Percentiles rank a stretch among this genome's conserved stretches.
phyloP scores from a whole-genome alignment of 495 filamentous ascomycete genomes.

The Choiromyces venosus region DNA sequence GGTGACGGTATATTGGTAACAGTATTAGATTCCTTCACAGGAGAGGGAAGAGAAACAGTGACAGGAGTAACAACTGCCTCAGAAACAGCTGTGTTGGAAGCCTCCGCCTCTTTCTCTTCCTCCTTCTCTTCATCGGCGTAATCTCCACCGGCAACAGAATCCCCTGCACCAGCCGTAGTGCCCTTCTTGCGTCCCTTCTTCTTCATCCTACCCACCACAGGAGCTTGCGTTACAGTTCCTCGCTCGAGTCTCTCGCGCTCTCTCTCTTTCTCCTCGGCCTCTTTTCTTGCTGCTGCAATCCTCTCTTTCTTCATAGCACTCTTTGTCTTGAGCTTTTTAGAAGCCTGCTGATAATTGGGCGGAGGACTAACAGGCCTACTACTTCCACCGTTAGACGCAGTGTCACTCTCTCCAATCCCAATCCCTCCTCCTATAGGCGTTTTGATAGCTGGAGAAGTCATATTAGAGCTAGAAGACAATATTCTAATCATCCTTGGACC shows the following conservation, averaged over 20 bases:
- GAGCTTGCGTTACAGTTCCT: conserved; percentile 32
- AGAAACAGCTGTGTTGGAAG: neutral
- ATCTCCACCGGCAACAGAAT: conserved; percentile 16
- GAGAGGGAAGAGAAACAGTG: conserved; percentile 4
- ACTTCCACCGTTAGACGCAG: conserved; percentile 31
- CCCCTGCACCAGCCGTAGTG: conserved; percentile 40
- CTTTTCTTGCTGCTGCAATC: conserved; percentile 56
- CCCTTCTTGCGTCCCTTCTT: conserved; percentile 39
- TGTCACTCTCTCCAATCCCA: conserved; percentile 27
- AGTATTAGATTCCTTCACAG: conserved; percentile 2
- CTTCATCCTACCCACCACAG: conserved; percentile 39
- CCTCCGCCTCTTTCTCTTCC: neutral
- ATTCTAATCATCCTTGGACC: conserved; percentile 34
- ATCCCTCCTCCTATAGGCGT: conserved; percentile 17
- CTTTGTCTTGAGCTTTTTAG: conserved; percentile 63
- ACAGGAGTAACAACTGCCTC: neutral
- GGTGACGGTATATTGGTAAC: conserved; percentile 1
- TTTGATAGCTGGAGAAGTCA: conserved; percentile 1
- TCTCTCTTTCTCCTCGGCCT: conserved; percentile 29
- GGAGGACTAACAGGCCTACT: conserved; percentile 32
- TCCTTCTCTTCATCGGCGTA: conserved; percentile 14
- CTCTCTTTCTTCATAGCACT: conserved; percentile 85
- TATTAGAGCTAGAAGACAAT: conserved; percentile 16
- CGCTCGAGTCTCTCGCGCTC: conserved; percentile 18
- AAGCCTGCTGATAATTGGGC: conserved; percentile 10